These are phyloP conservation scores for Cladophialophora carrionii DNA, from an alignment of 2,329 filamentous ascomycete species.

Conservation along the genomic window DNA sequence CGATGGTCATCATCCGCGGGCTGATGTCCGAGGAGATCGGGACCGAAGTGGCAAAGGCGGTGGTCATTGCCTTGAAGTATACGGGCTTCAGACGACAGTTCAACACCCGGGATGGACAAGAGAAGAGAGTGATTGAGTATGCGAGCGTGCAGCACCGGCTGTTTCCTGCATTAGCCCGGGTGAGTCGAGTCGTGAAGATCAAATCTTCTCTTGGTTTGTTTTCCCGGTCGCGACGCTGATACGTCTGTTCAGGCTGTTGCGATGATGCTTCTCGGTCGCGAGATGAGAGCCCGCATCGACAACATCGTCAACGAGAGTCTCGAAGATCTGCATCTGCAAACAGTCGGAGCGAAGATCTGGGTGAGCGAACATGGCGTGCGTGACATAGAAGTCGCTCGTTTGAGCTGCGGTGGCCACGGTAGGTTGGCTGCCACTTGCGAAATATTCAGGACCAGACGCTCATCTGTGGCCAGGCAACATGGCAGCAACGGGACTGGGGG, in stretches of 20 bases:
- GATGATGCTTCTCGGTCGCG: conserved; percentile 37
- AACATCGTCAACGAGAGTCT: conserved; percentile 31
- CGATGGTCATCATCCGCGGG: conserved; percentile 42
- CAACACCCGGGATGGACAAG: conserved; percentile 19
- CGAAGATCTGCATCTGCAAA: conserved; percentile 37
- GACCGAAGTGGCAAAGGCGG: conserved; percentile 42
- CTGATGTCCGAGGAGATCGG: conserved; percentile 39
- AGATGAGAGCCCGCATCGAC: conserved; percentile 34
- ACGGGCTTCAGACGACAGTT: conserved; percentile 39
- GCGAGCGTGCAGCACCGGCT: conserved; percentile 35
- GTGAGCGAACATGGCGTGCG: conserved; percentile 31
- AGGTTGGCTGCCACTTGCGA: not conserved
- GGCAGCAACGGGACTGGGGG: conserved; percentile 12
- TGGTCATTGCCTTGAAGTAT: conserved; percentile 45
- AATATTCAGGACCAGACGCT: not conserved
- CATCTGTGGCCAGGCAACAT: conserved; percentile 13
- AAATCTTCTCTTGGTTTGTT: not conserved
- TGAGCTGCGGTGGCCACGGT: conserved; percentile 34
- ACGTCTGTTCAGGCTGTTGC: conserved; percentile 22
- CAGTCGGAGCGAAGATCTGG: conserved; percentile 36
- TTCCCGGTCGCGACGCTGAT: not conserved
- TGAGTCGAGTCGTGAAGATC: conserved; percentile 10
- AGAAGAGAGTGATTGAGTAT: conserved; percentile 36
- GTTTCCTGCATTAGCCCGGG: conserved; percentile 32
- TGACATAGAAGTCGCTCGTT: conserved; percentile 35